A percentile compares a stretch with the other conserved stretches of the same genome.
These are phyloP conservation scores for Ichthyophonus hoferi DNA, from an alignment of 208 protist genomes.

Conservation along the genomic window DNA sequence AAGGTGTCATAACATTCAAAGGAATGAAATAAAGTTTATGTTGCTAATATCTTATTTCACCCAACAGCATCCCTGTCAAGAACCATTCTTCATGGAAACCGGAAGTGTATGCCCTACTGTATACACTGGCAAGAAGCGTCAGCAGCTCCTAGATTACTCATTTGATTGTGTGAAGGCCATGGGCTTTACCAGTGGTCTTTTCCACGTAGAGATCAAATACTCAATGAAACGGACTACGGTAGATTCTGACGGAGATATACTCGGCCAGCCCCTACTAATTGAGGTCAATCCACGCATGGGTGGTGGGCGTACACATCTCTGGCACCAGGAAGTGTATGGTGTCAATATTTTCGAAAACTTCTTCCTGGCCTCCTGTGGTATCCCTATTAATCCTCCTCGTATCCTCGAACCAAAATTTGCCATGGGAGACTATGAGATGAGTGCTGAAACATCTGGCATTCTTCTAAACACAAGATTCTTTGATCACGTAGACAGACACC, in stretches of 20 bases:
- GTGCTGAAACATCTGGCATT: not conserved
- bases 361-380: not conserved
- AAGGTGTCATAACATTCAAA: too few relatives aligned
- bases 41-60: too few relatives aligned
- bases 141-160: not conserved
- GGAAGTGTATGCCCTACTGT: not conserved
- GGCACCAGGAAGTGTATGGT: not conserved
- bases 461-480: not conserved
- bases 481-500: not conserved
- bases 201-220: constrained; percentile 25
- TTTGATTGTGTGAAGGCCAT: constrained; percentile 25
- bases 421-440: constrained; percentile 9
- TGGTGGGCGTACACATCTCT: not conserved
- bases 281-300: constrained; percentile 20
- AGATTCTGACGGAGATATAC: not conserved
- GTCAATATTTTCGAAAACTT: constrained; percentile 17
- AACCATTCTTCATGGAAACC: constrained; percentile 23
- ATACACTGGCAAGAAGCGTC: not conserved
- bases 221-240: not conserved
- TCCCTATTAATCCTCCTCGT: constrained; percentile 23
- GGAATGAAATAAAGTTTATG: too few relatives aligned
- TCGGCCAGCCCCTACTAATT: not conserved
- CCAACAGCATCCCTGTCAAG: not conserved
- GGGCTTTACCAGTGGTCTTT: not conserved
- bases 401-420: not conserved